These are phyloP conservation scores for Ambrosiella xylebori DNA, from an alignment of 2,329 filamentous ascomycete species.

Conservation along the genomic window DNA sequence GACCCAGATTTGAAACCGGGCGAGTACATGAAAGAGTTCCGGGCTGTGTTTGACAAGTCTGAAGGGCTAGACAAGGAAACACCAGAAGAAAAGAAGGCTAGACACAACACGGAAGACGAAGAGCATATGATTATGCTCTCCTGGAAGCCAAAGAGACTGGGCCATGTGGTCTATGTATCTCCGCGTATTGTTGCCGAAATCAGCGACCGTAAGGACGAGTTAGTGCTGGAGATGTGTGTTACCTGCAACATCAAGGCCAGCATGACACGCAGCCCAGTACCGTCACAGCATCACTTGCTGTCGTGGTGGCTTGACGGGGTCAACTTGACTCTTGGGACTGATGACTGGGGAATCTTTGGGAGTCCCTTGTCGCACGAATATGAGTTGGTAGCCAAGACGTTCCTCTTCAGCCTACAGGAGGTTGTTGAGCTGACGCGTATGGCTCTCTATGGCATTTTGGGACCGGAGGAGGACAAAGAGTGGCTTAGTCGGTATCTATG, in stretches of 20 bases:
- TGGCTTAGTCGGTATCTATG: background rate
- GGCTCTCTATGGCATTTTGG: slow-evolving; percentile 50
- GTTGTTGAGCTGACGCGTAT: slow-evolving; percentile 40
- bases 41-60: background rate
- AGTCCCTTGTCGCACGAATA: slow-evolving; percentile 66
- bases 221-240: slow-evolving; percentile 61
- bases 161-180: slow-evolving; percentile 63
- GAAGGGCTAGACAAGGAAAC: slow-evolving; percentile 16
- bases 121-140: slow-evolving; percentile 49
- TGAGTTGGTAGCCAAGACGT: slow-evolving; percentile 52
- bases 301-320: slow-evolving; percentile 47
- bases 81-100: slow-evolving; percentile 26
- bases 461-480: slow-evolving; percentile 33
- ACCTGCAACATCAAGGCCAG: slow-evolving; percentile 66
- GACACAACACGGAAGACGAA: slow-evolving; percentile 21
- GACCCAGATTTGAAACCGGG: background rate
- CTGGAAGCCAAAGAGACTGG: slow-evolving; percentile 51
- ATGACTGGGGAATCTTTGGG: slow-evolving; percentile 69
- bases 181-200: slow-evolving; percentile 40
- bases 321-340: slow-evolving; percentile 55
- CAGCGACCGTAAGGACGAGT: slow-evolving; percentile 22
- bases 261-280: slow-evolving; percentile 32
- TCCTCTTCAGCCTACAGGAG: slow-evolving; percentile 32
- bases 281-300: slow-evolving; percentile 51
- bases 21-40: background rate